Base-by-base conservation (phyloP, 2,329 filamentous ascomycete genomes). In the Ceratocystis cubensis region DNA sequence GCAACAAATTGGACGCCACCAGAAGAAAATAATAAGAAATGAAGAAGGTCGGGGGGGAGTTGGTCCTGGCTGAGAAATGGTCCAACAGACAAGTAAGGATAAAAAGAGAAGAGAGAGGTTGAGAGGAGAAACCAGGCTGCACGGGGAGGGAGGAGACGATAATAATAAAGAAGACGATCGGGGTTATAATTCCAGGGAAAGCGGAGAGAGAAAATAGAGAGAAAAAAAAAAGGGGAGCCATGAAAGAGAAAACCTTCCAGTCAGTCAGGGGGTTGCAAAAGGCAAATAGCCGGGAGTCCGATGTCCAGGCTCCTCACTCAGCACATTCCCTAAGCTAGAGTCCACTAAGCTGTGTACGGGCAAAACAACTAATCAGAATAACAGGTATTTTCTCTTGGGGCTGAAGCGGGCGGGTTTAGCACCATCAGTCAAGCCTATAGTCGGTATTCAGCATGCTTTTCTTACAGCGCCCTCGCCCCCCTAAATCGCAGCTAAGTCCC, bases 111-210 rank as follows among this genome's bases (percentile, higher is more conserved):
- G 17, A 41, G 20, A 30, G 61, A 64, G 41, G 50, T 22, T 8
- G 33, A 44, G 25, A 44, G 33, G 25, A 56, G 48, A 20, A 13
- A 20, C 61, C n/a, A 41, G 61, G 25, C 61, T 46, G 25, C 15
- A 48, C 61, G 15, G n/a, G 7, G 41, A 25, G 25, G 37, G 48
- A 56, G 33, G 61, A 17, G 53, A n/a, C 28, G 28, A 63, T 63
- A 37, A 25, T 66, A 63, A 57, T 63, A 56, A 63, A 30, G 30
- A 57, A 22, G 44, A 48, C 20, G 61, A 63, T 33, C 25, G 61
- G 25, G 7, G 30, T 37, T 37, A 33, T 17, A 50, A 50, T 30
- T 20, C 13, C 61, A 66, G 30, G 53, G 59, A 45, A 33, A 57
- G 33, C n/a, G 53, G 33, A 30, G 41, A 62, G 45, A 41, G 41